Percentiles rank a stretch among this genome's conserved stretches.
Evolutionary conservation across 2,329 filamentous ascomycete genomes (phyloP).

Genomic region (Aspergillus novoparasiticus): DNA sequence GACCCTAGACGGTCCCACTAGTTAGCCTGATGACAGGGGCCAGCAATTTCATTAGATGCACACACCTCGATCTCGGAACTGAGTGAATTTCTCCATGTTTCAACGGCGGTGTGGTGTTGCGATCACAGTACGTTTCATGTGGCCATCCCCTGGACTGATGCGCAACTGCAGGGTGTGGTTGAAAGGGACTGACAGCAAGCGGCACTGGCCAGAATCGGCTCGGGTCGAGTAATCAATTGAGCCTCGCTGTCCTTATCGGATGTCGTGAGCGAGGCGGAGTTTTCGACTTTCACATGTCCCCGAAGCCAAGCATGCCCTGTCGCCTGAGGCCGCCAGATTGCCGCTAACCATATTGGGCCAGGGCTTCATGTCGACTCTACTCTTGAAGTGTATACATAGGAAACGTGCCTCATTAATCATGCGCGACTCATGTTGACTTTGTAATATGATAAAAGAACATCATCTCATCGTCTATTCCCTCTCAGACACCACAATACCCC

Average conservation of each 20-base stretch:
- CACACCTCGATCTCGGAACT: constrained; percentile 85
- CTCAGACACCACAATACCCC: constrained; percentile 13
- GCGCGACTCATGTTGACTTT: background rate
- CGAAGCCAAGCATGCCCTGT: background rate
- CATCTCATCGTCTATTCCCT: background rate
- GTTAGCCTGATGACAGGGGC: background rate
- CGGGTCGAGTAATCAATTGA: background rate
- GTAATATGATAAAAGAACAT: background rate
- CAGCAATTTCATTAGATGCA: constrained; percentile 6
- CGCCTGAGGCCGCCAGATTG: background rate
- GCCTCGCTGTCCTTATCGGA: background rate
- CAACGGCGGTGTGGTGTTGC: background rate
- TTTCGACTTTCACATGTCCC: background rate
- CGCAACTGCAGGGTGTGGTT: background rate
- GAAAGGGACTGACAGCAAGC: background rate
- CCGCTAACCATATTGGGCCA: background rate
- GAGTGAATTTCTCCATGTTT: constrained; percentile 89
- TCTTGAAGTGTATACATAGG: no score
- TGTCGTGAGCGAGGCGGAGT: background rate
- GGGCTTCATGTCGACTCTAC: no score
- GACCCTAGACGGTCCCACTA: constrained; percentile 63
- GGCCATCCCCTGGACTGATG: constrained; percentile 7
- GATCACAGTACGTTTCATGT: constrained; percentile 8
- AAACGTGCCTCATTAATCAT: background rate
- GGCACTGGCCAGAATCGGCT: background rate